Base-by-base conservation (phyloP, 192 early-diverging fungal genomes). In the Coemansia sp. region DNA sequence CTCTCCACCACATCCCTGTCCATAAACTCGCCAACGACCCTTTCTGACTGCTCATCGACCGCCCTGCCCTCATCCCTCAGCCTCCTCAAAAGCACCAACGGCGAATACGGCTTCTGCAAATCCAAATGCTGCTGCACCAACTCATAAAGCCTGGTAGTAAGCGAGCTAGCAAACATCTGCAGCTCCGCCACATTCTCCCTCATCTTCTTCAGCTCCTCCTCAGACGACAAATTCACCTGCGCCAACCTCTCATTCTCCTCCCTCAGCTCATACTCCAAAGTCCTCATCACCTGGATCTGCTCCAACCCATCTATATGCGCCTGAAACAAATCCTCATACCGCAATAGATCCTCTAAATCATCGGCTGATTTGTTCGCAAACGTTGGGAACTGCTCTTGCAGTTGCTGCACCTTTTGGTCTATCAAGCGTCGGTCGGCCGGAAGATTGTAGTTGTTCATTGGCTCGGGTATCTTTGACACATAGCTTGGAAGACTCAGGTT, bases 351-450 rank as follows among this genome's bases (percentile, higher is more conserved):
- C 39, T 76, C 71, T 0, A 82, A 61, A 61, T 82, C 80, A 32
- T 77, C 80, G 0, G 80, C 74, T 1, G 80, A 74, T 61, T 82
- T 82, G 67, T 82, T 82, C 22, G 74, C 80, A 67, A 82, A 82
- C 7, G 80, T 82, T 2, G 80, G 80, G 35, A 77, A 82, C 25
- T 82, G 74, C 48, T 73, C 75, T 24, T 55, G 51, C 0, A 82
- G 71, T 10, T 42, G 53, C 23, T 42, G 47, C 22, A 67, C 68
- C 54, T 82, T 82, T n/a, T 61, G 62, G 0, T 61, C 34, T 47
- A 70, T 70, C 29, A 55, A 46, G 1, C 11, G 35, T 5, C 58
- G 42, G 62, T 72, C 67, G 9, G 16, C 28, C 0, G 80, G 74
- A 8, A 82, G 60, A 29, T 73, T 71, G 62, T 82, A 82, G 61